These are phyloP conservation scores for Butyriboletus loyo DNA, from an alignment of 768 basidiomycete genomes.

Conservation along the genomic window DNA sequence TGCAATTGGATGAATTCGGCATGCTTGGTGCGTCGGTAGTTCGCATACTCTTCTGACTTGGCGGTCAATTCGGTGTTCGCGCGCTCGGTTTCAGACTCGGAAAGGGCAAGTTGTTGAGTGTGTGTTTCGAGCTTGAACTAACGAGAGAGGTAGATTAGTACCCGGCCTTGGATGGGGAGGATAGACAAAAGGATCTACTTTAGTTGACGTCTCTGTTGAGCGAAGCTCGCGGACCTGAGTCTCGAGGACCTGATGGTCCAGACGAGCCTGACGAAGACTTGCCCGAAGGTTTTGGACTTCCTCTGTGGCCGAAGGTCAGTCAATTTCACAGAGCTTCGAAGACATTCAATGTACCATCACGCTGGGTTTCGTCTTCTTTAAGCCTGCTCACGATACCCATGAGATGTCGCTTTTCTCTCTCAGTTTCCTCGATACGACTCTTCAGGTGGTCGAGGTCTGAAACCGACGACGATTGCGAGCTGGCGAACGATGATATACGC, in stretches of 20 bases:
- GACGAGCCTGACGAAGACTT: slow-evolving; percentile 70
- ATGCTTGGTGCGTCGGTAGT: slow-evolving; percentile 78
- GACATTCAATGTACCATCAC: slow-evolving; percentile 56
- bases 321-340: not conserved
- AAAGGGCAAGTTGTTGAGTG: slow-evolving; percentile 74
- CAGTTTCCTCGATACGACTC: slow-evolving; percentile 65
- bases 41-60: slow-evolving; percentile 81
- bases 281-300: slow-evolving; percentile 66
- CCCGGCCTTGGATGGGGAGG: not conserved
- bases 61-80: slow-evolving; percentile 61
- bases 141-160: not conserved
- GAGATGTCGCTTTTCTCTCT: slow-evolving; percentile 89
- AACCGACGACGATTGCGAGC: slow-evolving; percentile 60
- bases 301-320: slow-evolving; percentile 40
- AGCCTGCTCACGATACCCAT: slow-evolving; percentile 78
- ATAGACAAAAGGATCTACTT: slow-evolving; percentile 40
- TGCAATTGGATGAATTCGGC: slow-evolving; percentile 75
- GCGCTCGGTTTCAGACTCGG: slow-evolving; percentile 74
- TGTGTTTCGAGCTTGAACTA: slow-evolving; percentile 87
- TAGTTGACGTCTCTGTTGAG: slow-evolving; percentile 73
- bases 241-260: slow-evolving; percentile 68
- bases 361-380: slow-evolving; percentile 69
- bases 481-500: slow-evolving; percentile 55
- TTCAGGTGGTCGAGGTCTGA: slow-evolving; percentile 57
- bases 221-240: slow-evolving; percentile 68